phyloP scores from a whole-genome alignment of 495 filamentous ascomycete genomes.

The Platismatia glauca region DNA sequence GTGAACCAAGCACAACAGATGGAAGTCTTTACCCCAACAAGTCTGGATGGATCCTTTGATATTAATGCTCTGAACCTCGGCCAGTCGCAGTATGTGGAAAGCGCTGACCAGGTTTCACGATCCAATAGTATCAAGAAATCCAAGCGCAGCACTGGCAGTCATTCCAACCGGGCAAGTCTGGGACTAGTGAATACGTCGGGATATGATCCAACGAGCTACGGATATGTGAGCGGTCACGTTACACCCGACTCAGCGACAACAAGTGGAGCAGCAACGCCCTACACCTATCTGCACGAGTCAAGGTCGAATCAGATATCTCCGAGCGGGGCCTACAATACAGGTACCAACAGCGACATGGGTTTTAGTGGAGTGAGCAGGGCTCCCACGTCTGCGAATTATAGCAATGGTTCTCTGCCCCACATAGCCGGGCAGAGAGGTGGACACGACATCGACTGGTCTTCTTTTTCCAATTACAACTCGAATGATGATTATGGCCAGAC shows the following conservation, averaged over 20 bases:
- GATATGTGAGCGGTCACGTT: slow-evolving; percentile 20
- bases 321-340: slow-evolving; percentile 8
- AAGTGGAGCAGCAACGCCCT: slow-evolving; percentile 25
- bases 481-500: slow-evolving; percentile 19
- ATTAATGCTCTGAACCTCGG: slow-evolving; percentile 42
- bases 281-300: slow-evolving; percentile 18
- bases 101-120: slow-evolving; percentile 42
- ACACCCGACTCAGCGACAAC: slow-evolving; percentile 24
- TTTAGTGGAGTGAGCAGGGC: slow-evolving; percentile 10
- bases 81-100: slow-evolving; percentile 24
- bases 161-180: slow-evolving; percentile 15
- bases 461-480: background rate
- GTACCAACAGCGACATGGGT: background rate
- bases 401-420: slow-evolving; percentile 20
- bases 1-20: slow-evolving; percentile 10
- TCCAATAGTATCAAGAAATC: slow-evolving; percentile 50
- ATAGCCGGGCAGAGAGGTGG: slow-evolving; percentile 18
- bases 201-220: slow-evolving; percentile 11
- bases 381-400: slow-evolving; percentile 11
- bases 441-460: slow-evolving; percentile 17
- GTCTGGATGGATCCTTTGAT: slow-evolving; percentile 23
- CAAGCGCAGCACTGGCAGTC: slow-evolving; percentile 30
- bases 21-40: slow-evolving; percentile 16
- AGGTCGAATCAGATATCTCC: slow-evolving; percentile 16
- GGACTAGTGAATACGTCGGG: slow-evolving; percentile 13